A percentile compares a stretch with the other conserved stretches of the same genome.
Evolutionary conservation across 2,329 filamentous ascomycete species (phyloP).

Genomic region (Sphaerulina populicola): DNA sequence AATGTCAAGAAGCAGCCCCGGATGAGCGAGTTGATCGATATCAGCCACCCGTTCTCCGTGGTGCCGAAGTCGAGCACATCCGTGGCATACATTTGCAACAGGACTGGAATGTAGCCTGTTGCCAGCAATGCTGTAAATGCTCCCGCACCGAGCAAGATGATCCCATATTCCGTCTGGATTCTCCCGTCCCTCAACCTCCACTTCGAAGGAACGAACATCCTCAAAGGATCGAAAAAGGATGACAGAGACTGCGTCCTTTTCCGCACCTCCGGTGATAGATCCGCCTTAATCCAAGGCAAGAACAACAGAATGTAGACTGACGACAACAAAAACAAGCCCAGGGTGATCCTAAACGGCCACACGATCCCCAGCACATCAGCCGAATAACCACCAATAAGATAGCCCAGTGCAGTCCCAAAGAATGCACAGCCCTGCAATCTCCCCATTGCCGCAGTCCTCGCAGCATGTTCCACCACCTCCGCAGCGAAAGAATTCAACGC

Average conservation of each 20-base stretch:
- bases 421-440: constrained; percentile 58
- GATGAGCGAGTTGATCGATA: constrained; percentile 40
- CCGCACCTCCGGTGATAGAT: constrained; percentile 25
- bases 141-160: constrained; percentile 55
- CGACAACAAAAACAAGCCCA: constrained; percentile 46
- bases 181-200: constrained; percentile 47
- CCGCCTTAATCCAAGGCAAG: constrained; percentile 45
- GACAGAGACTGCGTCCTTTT: constrained; percentile 36
- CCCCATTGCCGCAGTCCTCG: constrained; percentile 58
- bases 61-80: constrained; percentile 40
- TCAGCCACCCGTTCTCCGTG: constrained; percentile 40
- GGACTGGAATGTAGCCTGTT: constrained; percentile 57
- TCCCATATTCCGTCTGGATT: constrained; percentile 50
- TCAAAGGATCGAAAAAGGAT: constrained; percentile 56
- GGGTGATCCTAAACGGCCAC: constrained; percentile 57
- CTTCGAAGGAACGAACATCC: constrained; percentile 52
- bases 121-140: constrained; percentile 62
- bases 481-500: constrained; percentile 61
- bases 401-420: constrained; percentile 58
- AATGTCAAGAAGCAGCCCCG: constrained; percentile 41
- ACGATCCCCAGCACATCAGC: constrained; percentile 56
- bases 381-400: constrained; percentile 56
- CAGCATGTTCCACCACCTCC: constrained; percentile 52
- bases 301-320: constrained; percentile 37
- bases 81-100: constrained; percentile 46